Evolutionary conservation across 192 early-diverging fungal species (phyloP).

Genomic region (Helicostylum pulchrum): DNA sequence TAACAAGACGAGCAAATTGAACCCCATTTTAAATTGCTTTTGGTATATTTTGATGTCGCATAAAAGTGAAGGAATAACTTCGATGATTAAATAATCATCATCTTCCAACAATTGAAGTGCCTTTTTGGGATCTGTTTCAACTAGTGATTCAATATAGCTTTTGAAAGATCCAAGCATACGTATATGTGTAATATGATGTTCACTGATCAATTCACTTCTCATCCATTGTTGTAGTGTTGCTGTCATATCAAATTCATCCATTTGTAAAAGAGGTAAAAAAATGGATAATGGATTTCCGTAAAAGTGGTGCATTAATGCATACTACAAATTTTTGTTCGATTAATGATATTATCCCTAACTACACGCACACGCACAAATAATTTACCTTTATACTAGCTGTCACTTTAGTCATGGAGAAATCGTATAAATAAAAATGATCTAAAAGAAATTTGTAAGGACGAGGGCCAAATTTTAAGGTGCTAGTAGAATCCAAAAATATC

Average conservation of each 20-base stretch:
- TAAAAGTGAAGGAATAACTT: slow-evolving; percentile 49
- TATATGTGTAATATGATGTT: slow-evolving; percentile 59
- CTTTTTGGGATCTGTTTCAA: slow-evolving; percentile 35
- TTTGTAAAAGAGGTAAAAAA: slow-evolving; percentile 17
- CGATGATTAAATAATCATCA: slow-evolving; percentile 54
- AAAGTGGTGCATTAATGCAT: slow-evolving; percentile 82
- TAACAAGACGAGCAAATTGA: slow-evolving; percentile 55
- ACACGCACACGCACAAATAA: not conserved
- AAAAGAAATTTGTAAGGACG: slow-evolving; percentile 72
- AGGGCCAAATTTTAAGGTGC: slow-evolving; percentile 60
- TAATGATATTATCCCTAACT: not conserved
- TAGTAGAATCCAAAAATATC: slow-evolving; percentile 54
- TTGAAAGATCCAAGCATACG: slow-evolving; percentile 73
- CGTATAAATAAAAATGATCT: slow-evolving; percentile 76
- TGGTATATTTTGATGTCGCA: slow-evolving; percentile 53
- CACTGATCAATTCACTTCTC: slow-evolving; percentile 28
- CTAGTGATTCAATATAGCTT: slow-evolving; percentile 44
- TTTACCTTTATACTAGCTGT: slow-evolving; percentile 66
- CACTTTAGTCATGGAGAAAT: slow-evolving; percentile 76
- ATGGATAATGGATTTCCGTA: slow-evolving; percentile 79
- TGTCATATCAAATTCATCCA: not conserved
- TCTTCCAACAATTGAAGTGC: slow-evolving; percentile 53
- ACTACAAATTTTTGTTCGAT: slow-evolving; percentile 42
- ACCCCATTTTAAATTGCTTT: slow-evolving; percentile 53
- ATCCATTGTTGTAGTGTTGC: slow-evolving; percentile 9